Percentiles rank a stretch among this genome's conserved stretches.
Conservation (phyloP, 2,329 filamentous ascomycete genomes). For the Lecanicillium sp. region DNA sequence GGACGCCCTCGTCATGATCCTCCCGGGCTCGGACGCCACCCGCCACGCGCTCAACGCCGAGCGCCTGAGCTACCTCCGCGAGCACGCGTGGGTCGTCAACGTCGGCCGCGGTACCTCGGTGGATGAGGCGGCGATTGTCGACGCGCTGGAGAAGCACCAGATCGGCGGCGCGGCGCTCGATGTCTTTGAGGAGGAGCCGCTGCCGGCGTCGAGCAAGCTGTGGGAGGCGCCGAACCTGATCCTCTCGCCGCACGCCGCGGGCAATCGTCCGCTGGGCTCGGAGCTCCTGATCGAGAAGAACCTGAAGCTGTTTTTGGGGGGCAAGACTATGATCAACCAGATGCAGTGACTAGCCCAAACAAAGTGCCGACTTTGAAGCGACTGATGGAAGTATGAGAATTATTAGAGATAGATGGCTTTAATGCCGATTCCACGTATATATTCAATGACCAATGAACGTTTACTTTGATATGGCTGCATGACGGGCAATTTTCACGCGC, state of each 20-base stretch:
- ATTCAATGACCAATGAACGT: too few relatives aligned
- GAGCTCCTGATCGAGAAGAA: slow-evolving; percentile 57
- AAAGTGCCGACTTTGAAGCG: background rate
- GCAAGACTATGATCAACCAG: slow-evolving; percentile 53
- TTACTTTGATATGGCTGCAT: too few relatives aligned
- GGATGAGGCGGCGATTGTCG: slow-evolving; percentile 43
- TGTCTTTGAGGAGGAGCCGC: slow-evolving; percentile 42
- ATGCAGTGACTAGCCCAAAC: slow-evolving; percentile 22
- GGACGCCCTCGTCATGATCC: slow-evolving; percentile 62
- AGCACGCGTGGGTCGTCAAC: slow-evolving; percentile 52
- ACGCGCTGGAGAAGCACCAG: slow-evolving; percentile 36
- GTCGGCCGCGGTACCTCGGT: slow-evolving; percentile 44
- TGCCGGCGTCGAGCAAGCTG: slow-evolving; percentile 37
- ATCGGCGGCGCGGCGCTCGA: slow-evolving; percentile 46
- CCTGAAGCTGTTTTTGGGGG: slow-evolving; percentile 51
- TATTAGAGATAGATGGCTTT: background rate
- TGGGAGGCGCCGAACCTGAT: slow-evolving; percentile 48
- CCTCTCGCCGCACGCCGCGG: slow-evolving; percentile 53
- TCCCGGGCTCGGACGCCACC: slow-evolving; percentile 53
- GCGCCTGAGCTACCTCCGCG: slow-evolving; percentile 46
- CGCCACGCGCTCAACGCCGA: slow-evolving; percentile 49
- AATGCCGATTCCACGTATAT: too few relatives aligned
- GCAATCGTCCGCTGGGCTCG: slow-evolving; percentile 53
- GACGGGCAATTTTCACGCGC: too few relatives aligned
- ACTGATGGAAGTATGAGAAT: background rate